phyloP scores from a whole-genome alignment of 805 yeast genomes.

The Candida endomychidarum region DNA sequence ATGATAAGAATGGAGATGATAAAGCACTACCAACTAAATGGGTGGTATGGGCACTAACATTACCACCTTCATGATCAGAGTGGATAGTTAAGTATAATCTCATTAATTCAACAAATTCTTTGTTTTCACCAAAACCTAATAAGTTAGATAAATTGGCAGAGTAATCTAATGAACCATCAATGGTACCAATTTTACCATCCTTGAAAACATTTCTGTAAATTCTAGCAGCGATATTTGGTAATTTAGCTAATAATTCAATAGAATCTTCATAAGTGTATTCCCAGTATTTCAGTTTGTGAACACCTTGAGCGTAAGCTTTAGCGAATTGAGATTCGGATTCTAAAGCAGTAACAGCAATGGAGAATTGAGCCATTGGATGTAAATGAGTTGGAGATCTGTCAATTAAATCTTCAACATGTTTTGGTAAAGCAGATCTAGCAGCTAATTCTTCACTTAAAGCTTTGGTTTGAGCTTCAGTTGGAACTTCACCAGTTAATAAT shows the following conservation, averaged over 20 bases:
- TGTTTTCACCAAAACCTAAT: slow-evolving; percentile 58
- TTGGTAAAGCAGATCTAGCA: slow-evolving; percentile 63
- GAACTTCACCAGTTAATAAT: slow-evolving; percentile 71
- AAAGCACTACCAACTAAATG: slow-evolving; percentile 82
- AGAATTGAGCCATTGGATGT: slow-evolving; percentile 84
- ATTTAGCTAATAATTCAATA: slow-evolving; percentile 65
- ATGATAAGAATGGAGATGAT: slow-evolving; percentile 72
- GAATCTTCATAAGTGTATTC: slow-evolving; percentile 72
- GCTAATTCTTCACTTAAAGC: slow-evolving; percentile 62
- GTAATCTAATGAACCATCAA: slow-evolving; percentile 62
- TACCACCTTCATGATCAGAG: slow-evolving; percentile 84
- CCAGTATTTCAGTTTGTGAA: slow-evolving; percentile 72
- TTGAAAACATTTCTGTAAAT: slow-evolving; percentile 64
- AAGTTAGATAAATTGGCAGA: slow-evolving; percentile 66
- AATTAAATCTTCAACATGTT: slow-evolving; percentile 57
- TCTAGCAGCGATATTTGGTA: slow-evolving; percentile 73
- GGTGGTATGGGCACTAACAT: slow-evolving; percentile 79
- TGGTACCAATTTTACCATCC: slow-evolving; percentile 57
- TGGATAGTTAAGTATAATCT: slow-evolving; percentile 73
- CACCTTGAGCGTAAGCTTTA: slow-evolving; percentile 67
- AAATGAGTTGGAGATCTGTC: slow-evolving; percentile 64
- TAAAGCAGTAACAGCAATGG: slow-evolving; percentile 72
- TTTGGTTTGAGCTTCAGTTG: slow-evolving; percentile 57
- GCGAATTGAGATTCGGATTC: slow-evolving; percentile 73
- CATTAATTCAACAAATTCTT: slow-evolving; percentile 66